A percentile compares a stretch with the other conserved stretches of the same genome.
Conservation (phyloP, 441 rosid genomes). For the Arabidopsis hybrid region DNA sequence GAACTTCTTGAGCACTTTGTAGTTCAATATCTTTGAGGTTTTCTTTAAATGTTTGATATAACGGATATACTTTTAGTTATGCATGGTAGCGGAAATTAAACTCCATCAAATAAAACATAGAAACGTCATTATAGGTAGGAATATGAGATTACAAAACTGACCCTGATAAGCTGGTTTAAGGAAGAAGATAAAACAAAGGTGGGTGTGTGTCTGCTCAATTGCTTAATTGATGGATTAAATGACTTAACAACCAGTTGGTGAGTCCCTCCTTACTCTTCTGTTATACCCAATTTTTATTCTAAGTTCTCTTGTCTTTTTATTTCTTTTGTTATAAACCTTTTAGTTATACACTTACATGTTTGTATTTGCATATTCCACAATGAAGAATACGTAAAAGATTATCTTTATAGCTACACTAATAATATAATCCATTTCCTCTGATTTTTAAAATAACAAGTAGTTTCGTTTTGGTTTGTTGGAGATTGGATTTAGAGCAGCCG, state of each 20-base stretch:
- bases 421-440: not conserved
- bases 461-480: slow-evolving; percentile 26
- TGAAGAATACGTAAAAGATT: not conserved
- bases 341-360: slow-evolving; percentile 5
- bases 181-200: slow-evolving; percentile 42
- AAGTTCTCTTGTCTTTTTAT: slow-evolving; percentile 27
- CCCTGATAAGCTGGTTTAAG: slow-evolving; percentile 23
- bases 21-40: not conserved
- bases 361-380: slow-evolving; percentile 11
- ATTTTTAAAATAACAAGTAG: not conserved
- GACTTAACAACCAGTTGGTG: slow-evolving; percentile 51
- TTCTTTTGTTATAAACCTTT: slow-evolving; percentile 11
- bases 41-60: too few species aligned
- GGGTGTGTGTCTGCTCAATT: slow-evolving; percentile 39
- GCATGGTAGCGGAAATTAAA: slow-evolving; percentile 32
- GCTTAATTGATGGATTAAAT: slow-evolving; percentile 46
- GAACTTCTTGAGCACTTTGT: not conserved
- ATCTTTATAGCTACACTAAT: not conserved
- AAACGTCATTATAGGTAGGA: slow-evolving; percentile 4
- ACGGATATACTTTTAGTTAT: slow-evolving; percentile 6
- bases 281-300: slow-evolving; percentile 36
- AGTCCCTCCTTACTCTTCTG: slow-evolving; percentile 40
- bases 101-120: slow-evolving; percentile 21
- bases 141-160: not conserved
- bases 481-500: slow-evolving; percentile 36